Evolutionary conservation across 441 rosid species (phyloP), one percentile per base, ranked within the genome.

Genomic region (Theobroma grandiflorum): DNA sequence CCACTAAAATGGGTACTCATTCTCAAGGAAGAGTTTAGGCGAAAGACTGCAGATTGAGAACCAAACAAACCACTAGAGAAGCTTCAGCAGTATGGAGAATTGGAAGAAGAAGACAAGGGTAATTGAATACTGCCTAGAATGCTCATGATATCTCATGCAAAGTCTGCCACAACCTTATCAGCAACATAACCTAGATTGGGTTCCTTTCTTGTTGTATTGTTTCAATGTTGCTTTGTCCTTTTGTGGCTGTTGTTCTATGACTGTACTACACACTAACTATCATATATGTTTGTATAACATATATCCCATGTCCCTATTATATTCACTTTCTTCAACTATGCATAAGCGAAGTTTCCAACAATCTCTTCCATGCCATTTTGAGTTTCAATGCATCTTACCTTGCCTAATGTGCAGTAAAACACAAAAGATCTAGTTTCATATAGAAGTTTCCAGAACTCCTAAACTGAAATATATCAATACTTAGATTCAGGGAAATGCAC

Each of bases 391-490:
- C 53, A 68, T 20, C 37, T 33, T 68, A 43, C n/a, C 37, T 50
- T 68, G 31, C 73, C 55, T 22, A 68, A 26, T 68, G 55, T 20
- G 73, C 55, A 35, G 53, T 55, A 68, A 68, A 45, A 68, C 37
- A 68, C 72, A 67, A 50, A 50, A 67, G 31, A 12, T 66, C 71
- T 66, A 40, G 71, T 42, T 66, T 66, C n/a, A 66, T 33, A 42
- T 66, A 15, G 22, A 37, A 66, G 33, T 66, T 66, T 9, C 33
- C 31, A 20, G 16, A 42, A 66, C 43, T 40, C 70, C 50, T 40
- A 66, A 15, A 33, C 71, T 66, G 50, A 66, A n/a, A 66, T 66
- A 64, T 35, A 67, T 18, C n/a, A 20, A 43, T 5, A 68, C 18
- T 12, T 16, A 43, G 53, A 43, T 68, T 43, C 9, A 50, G 47